phyloP scores from a whole-genome alignment of 2,329 filamentous ascomycete species.

The Cladosporium sphaerospermum region DNA sequence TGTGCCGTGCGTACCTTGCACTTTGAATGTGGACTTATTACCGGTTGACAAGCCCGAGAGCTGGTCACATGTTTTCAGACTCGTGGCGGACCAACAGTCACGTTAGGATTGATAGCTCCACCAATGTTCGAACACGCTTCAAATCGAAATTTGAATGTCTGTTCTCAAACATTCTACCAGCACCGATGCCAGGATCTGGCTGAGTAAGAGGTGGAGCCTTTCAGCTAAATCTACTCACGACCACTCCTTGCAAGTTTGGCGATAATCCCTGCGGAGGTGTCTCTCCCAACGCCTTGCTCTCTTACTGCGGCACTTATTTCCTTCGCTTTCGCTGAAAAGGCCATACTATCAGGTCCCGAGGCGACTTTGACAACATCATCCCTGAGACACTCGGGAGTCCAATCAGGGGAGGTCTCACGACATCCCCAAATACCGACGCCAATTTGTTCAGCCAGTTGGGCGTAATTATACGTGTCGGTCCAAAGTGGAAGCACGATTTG shows the following conservation, averaged over 20 bases:
- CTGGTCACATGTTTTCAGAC: too few species aligned
- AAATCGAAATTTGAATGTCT: too few species aligned
- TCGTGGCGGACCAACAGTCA: too few species aligned
- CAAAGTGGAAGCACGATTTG: constrained; percentile 4
- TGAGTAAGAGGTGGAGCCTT: too few species aligned
- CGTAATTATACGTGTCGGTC: constrained; percentile 6
- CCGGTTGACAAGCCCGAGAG: too few species aligned
- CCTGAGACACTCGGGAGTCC: constrained; percentile 1
- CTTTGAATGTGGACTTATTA: too few species aligned
- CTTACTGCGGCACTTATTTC: not conserved
- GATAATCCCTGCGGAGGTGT: not conserved
- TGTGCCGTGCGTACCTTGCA: too few species aligned
- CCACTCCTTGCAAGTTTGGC: not conserved
- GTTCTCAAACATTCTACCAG: too few species aligned
- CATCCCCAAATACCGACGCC: constrained; percentile 6
- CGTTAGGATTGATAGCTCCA: too few species aligned
- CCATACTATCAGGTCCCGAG: not conserved
- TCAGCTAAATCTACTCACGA: too few species aligned
- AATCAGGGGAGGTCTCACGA: constrained; percentile 4
- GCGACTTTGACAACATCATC: not conserved
- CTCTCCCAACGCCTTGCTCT: not conserved
- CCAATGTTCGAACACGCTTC: too few species aligned
- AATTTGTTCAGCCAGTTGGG: constrained; percentile 3
- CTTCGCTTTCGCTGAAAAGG: not conserved
- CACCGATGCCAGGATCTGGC: too few species aligned